These are phyloP conservation scores for Triticum monococcum DNA, from an alignment of 176 grass and related monocot species.

Conservation along the genomic window DNA sequence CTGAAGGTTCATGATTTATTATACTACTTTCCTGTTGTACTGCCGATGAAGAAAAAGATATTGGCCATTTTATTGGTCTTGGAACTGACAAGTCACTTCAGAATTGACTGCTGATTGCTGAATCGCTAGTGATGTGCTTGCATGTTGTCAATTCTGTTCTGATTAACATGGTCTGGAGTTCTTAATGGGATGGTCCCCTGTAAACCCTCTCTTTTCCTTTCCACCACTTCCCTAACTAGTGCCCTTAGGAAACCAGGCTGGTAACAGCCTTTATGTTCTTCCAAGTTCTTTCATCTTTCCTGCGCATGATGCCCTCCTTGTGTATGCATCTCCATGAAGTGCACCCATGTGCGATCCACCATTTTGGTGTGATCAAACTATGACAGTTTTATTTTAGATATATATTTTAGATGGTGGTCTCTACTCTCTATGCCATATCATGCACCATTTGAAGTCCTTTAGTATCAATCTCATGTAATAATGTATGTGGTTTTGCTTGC, in stretches of 20 bases:
- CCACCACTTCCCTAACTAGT: neutral
- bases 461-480: conserved; percentile 12
- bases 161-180: conserved; percentile 11
- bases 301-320: neutral
- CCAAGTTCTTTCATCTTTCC: conserved; percentile 15
- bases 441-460: neutral
- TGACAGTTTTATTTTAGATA: neutral
- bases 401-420: neutral
- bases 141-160: conserved; percentile 22
- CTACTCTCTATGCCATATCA: neutral
- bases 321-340: conserved; percentile 1
- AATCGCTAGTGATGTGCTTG: conserved; percentile 12
- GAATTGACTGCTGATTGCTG: conserved; percentile 14
- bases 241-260: conserved; percentile 26
- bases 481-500: conserved; percentile 18
- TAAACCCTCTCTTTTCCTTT: conserved; percentile 21
- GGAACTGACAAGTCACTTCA: conserved; percentile 18
- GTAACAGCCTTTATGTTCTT: conserved; percentile 25
- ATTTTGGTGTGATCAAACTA: neutral
- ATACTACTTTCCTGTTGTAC: conserved; percentile 3
- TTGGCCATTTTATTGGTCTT: conserved; percentile 16
- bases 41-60: conserved; percentile 15
- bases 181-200: conserved; percentile 23
- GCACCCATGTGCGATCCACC: neutral
- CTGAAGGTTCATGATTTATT: neutral